phyloP scores from a whole-genome alignment of 129 eudicot genomes.

The Centrapalus pauciflorus region DNA sequence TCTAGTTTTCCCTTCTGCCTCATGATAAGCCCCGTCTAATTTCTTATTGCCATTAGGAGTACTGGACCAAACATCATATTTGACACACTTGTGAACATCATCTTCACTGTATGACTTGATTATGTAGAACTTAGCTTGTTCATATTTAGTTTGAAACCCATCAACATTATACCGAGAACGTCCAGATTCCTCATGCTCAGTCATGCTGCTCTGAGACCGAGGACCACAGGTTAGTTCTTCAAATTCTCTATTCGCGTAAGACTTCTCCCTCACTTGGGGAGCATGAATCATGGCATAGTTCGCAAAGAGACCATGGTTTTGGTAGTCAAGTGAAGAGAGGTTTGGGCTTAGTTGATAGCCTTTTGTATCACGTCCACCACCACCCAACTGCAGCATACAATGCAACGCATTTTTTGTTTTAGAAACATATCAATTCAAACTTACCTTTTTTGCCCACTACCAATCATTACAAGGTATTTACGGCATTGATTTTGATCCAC shows the following conservation, averaged over 20 bases:
- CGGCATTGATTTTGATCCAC: not conserved
- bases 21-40: slow-evolving; percentile 59
- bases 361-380: slow-evolving; percentile 30
- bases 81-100: slow-evolving; percentile 79
- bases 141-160: slow-evolving; percentile 55
- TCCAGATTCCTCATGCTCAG: slow-evolving; percentile 31
- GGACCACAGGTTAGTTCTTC: slow-evolving; percentile 89
- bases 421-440: not conserved
- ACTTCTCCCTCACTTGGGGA: slow-evolving; percentile 36
- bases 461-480: not conserved
- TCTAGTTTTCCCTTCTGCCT: slow-evolving; percentile 41
- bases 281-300: slow-evolving; percentile 32
- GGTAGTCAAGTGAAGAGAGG: slow-evolving; percentile 39
- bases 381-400: slow-evolving; percentile 40
- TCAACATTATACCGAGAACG: slow-evolving; percentile 49
- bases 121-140: slow-evolving; percentile 64
- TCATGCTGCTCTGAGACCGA: slow-evolving; percentile 37
- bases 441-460: not conserved
- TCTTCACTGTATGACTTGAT: slow-evolving; percentile 96
- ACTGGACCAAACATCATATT: slow-evolving; percentile 94
- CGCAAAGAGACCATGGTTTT: slow-evolving; percentile 41
- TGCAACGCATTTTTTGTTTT: not conserved
- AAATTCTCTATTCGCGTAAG: slow-evolving; percentile 36
- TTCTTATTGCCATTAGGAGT: slow-evolving; percentile 87
- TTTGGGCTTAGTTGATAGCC: slow-evolving; percentile 39